Base-by-base conservation (phyloP, 192 early-diverging fungal genomes). In the Thamnidium elegans region DNA sequence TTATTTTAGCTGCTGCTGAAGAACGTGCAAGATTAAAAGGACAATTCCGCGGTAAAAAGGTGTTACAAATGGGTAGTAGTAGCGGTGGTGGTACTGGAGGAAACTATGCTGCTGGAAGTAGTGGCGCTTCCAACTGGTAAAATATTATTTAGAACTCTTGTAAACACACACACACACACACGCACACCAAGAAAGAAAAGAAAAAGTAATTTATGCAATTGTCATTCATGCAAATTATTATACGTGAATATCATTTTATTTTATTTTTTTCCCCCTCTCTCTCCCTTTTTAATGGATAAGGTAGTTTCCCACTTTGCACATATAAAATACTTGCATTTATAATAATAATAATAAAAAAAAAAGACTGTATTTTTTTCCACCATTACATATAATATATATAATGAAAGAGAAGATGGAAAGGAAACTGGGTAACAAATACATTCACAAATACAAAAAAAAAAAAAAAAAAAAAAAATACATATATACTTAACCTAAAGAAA, bases 1-100 rank as follows among this genome's bases (percentile, higher is more conserved):
- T 17, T 15, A 6, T 48, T 48, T 15, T 61, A 75, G 68, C 46
- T 50, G 64, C 59, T 19, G 44, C 58, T 47, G 73, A 75, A 50
- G 73, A 75, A 31, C 63, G 62, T 26, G 58, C 53, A 31, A 69
- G 50, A 39, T 50, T 52, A 48, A 55, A 52, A 31, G 17, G 23
- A 0, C 50, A 66, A 31, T 42, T 19, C 43, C 45, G 65, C 17
- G 63, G 68, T 19, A 64, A 55, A 39, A 50, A 61, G n/a, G 58
- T 75, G 9, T 30, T 75, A 1, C 73, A 75, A 10, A 66, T 75
- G 52, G 67, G 73, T 50, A 64, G 73, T 42, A 67, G 65, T 5
- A 68, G 59, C 32, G 43, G 58, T 45, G 42, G 42, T 44, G 17
- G 39, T 44, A 32, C 32, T 42, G 55, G 36, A 19, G 32, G 55